Conservation (phyloP, 202 grass and related monocot genomes). For the Bolboschoenoplectus hybrid region DNA sequence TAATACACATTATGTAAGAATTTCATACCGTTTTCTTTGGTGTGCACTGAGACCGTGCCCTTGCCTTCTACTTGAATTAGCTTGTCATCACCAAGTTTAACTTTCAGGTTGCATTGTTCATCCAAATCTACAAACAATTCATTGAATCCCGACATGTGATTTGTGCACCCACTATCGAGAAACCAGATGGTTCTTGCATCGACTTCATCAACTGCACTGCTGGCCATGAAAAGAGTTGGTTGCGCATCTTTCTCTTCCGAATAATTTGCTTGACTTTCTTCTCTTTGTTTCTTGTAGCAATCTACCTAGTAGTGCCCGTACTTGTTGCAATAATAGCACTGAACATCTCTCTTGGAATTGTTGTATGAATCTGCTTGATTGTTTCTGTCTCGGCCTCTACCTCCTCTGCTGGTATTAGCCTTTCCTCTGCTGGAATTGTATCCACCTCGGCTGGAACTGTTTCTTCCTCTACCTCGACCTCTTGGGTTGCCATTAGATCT, state of each 20-base stretch:
- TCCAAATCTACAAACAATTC: neutral
- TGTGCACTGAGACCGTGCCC: neutral
- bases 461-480: neutral
- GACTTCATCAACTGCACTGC: no score
- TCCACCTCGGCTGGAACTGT: no score
- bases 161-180: neutral
- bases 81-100: conserved; percentile 10
- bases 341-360: neutral
- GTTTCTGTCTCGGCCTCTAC: no score
- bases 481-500: no score
- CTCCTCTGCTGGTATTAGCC: no score
- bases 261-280: neutral
- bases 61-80: conserved; percentile 4
- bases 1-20: neutral
- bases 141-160: neutral
- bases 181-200: no score
- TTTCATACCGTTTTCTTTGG: neutral
- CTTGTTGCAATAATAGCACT: neutral
- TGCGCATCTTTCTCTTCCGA: neutral
- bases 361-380: no score
- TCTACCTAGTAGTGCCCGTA: neutral
- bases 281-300: neutral
- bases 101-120: neutral
- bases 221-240: neutral
- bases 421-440: no score